Evolutionary conservation across 2,329 filamentous ascomycete species (phyloP).

Genomic region (Phyllosticta citriasiana): DNA sequence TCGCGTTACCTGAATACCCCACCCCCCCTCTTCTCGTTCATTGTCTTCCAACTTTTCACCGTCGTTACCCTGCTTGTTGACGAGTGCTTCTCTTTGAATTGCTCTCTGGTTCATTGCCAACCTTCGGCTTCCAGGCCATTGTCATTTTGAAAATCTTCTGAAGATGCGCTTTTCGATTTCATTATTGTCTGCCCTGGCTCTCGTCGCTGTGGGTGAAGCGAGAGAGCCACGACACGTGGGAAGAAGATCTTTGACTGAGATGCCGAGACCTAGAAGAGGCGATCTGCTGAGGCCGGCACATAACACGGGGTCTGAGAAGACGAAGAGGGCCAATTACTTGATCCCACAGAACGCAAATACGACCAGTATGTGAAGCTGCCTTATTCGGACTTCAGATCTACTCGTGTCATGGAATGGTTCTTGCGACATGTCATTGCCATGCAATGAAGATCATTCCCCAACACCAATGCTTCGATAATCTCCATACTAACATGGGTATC

Average conservation of each 20-base stretch:
- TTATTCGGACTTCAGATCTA: too few relatives aligned
- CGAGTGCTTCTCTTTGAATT: too few relatives aligned
- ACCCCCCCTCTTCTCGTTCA: neutral
- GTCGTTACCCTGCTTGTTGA: neutral
- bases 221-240: neutral
- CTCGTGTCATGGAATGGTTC: too few relatives aligned
- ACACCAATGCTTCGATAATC: conserved; percentile 26
- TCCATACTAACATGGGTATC: conserved; percentile 26
- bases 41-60: neutral
- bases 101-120: too few relatives aligned
- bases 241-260: conserved; percentile 10
- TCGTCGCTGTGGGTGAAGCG: conserved; percentile 13
- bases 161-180: neutral
- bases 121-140: too few relatives aligned
- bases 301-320: neutral
- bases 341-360: conserved; percentile 34
- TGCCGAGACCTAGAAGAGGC: conserved; percentile 19
- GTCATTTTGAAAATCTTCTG: neutral
- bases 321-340: conserved; percentile 15
- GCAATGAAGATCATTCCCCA: too few relatives aligned
- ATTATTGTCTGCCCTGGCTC: neutral
- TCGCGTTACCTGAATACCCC: neutral
- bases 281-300: conserved; percentile 13
- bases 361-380: conserved; percentile 18
- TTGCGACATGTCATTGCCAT: conserved; percentile 6